These are phyloP conservation scores for Dothistroma pini DNA, from an alignment of 2,329 filamentous ascomycete genomes.

Conservation along the genomic window DNA sequence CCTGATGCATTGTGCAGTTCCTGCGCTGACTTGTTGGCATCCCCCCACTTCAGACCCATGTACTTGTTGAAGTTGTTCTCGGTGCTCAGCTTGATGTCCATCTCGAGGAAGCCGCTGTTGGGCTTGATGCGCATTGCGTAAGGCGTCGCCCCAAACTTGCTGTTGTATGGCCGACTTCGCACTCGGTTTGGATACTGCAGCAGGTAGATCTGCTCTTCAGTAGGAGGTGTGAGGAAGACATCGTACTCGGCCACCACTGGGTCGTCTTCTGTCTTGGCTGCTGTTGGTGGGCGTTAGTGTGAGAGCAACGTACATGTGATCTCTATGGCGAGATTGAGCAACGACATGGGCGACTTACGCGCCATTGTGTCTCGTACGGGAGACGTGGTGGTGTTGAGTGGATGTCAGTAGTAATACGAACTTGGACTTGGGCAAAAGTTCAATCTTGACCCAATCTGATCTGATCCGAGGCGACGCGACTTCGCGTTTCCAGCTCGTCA, in stretches of 20 bases:
- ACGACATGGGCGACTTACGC: constrained; percentile 20
- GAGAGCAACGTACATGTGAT: background rate
- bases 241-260: constrained; percentile 62
- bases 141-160: constrained; percentile 55
- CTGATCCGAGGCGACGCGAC: background rate
- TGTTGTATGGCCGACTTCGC: constrained; percentile 60
- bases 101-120: constrained; percentile 76
- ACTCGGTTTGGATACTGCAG: constrained; percentile 85
- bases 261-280: constrained; percentile 39
- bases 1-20: constrained; percentile 39
- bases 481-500: no score
- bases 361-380: constrained; percentile 18
- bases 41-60: constrained; percentile 80
- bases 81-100: constrained; percentile 82
- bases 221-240: constrained; percentile 78
- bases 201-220: constrained; percentile 56
- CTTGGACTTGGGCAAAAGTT: constrained; percentile 5
- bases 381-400: constrained; percentile 1
- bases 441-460: no score
- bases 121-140: constrained; percentile 78
- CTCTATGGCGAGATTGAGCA: constrained; percentile 16
- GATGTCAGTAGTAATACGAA: background rate
- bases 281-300: constrained; percentile 13
- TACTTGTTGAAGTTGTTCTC: constrained; percentile 72
- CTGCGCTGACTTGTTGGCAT: constrained; percentile 53